Evolutionary conservation across 208 protist species (phyloP).

Genomic region (Jaenimonas drosophilae): DNA sequence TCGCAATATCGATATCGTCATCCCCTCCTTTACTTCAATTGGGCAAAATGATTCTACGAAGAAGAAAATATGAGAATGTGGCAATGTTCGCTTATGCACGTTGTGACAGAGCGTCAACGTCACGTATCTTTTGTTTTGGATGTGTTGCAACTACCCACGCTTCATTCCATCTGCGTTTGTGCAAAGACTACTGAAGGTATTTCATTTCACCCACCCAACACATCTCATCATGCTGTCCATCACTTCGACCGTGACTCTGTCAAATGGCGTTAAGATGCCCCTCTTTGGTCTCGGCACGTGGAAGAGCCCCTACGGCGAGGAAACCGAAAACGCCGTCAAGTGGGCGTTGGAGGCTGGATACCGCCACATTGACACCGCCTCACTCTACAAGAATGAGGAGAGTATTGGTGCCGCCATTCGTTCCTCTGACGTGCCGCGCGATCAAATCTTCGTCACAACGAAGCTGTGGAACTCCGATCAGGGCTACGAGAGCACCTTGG

Average conservation of each 20-base stretch:
- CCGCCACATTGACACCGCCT: constrained; percentile 63
- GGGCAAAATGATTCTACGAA: no score
- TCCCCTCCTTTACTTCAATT: no score
- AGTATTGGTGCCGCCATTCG: constrained; percentile 47
- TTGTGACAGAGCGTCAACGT: no score
- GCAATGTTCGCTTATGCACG: no score
- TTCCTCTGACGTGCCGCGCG: constrained; percentile 36
- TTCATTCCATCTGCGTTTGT: no score
- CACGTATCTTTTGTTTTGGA: no score
- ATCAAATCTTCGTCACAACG: constrained; percentile 85
- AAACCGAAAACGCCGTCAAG: constrained; percentile 15
- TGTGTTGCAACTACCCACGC: no score
- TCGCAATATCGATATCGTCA: no score
- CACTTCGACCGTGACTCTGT: constrained; percentile 16
- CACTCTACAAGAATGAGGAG: constrained; percentile 69
- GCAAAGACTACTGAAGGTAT: no score
- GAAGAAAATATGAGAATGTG: no score
- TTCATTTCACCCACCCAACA: no score
- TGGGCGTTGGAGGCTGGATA: constrained; percentile 51
- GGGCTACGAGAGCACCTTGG: constrained; percentile 46
- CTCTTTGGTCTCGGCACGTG: constrained; percentile 59
- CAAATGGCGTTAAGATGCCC: constrained; percentile 42
- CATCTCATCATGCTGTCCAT: no score
- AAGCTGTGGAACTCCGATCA: constrained; percentile 77
- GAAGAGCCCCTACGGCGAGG: constrained; percentile 16